Conservation (phyloP, 2,329 filamentous ascomycete genomes). For the Trichoderma pleuroti region DNA sequence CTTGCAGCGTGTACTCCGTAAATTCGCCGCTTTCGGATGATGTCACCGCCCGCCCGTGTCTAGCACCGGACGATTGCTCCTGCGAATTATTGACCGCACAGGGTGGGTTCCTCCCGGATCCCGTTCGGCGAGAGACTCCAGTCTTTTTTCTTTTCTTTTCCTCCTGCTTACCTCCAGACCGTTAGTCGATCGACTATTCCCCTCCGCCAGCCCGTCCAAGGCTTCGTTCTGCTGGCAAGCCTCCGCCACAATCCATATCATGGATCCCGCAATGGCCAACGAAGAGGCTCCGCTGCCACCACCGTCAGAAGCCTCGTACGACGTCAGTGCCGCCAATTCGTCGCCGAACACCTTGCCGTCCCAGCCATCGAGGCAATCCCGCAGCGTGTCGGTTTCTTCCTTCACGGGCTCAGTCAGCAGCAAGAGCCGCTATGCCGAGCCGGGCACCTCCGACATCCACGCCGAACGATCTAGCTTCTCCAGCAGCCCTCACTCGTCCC, state of each 20-base stretch:
- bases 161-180: background rate
- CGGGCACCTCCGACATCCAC: constrained; percentile 55
- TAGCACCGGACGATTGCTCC: constrained; percentile 2
- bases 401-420: constrained; percentile 32
- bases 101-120: constrained; percentile 4
- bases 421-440: constrained; percentile 55
- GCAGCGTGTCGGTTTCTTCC: constrained; percentile 46
- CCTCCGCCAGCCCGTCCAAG: background rate
- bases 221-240: background rate
- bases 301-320: constrained; percentile 1
- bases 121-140: background rate
- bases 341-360: constrained; percentile 14
- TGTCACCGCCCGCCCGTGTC: constrained; percentile 8
- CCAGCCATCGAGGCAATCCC: constrained; percentile 27
- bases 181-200: background rate
- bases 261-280: constrained; percentile 2
- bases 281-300: constrained; percentile 8
- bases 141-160: background rate
- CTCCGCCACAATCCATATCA: constrained; percentile 10
- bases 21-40: background rate
- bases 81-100: background rate
- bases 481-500: constrained; percentile 51
- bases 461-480: constrained; percentile 60
- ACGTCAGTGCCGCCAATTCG: constrained; percentile 15
- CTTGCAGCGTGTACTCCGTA: background rate